Base-by-base conservation (phyloP, 2,329 filamentous ascomycete species). In the Drechslerella coelobrocha region DNA sequence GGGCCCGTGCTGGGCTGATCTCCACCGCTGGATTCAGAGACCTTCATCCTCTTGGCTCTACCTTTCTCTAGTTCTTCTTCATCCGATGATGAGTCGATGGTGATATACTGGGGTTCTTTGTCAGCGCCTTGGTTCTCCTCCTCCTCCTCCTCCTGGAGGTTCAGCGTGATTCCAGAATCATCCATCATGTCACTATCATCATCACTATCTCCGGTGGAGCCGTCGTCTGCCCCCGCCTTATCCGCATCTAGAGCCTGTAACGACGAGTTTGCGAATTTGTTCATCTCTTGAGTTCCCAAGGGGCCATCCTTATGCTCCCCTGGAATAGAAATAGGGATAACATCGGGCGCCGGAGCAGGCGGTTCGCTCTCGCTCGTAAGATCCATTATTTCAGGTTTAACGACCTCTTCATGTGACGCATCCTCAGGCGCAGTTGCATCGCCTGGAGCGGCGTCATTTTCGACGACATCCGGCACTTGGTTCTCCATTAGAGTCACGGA, bases 151-250 rank as follows among this genome's bases (percentile, higher is more conserved):
- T 61, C 66, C n/a, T 71, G 59, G 17, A 71, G 66, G 17, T 71
- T 71, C 17, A 71, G 37, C n/a, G 66, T 71, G 37, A 71, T 71
- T 19, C 66, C 66, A 34, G 66, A 71, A 37, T 71, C 66, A 60
- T 71, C 66, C 27, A 71, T 55, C 66, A 71, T 63, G n/a, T 71
- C 66, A 24, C 52, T 63, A 43, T 71, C 66, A 17, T 60, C 59
- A 50, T 71, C 66, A 47, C 59, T 62, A n/a, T 62, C 59, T 41
- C 29, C 29, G 29, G 6, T 12, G 29, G 29, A 6, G 29, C 29
- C 29, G 29, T 6, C 29, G 29, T 12, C 47, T 8, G 31, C 29
- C 27, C 41, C 63, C 23, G 43, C 43, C n/a, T 29, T 51, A n/a
- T 51, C 52, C 6, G 55, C 34, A n/a, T 21, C 53, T n/a, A 60